Evolutionary conservation across 164 flowering plant genomes (phyloP), one percentile per base, ranked within the genome.

Genomic region (Nelumbo lutea): DNA sequence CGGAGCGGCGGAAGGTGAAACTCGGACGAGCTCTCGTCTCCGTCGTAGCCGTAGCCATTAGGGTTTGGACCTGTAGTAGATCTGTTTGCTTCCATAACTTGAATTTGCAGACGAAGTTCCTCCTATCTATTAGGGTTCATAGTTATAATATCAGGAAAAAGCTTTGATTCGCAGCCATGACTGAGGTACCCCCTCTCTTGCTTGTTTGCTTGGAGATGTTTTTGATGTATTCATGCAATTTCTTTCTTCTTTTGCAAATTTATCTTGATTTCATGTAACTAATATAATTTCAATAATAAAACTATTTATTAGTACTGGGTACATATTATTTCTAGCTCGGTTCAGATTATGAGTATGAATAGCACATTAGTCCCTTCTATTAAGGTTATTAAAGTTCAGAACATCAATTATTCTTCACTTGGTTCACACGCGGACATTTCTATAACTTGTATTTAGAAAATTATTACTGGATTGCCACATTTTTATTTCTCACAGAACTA

Each of bases 141-240:
- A 38, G 56, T 38, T 40, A 53, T 11, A 5, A 43, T 57, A 46
- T 39, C 56, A 41, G n/a, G 51, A 27, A 40, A 64, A 39, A 59
- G 46, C 59, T 52, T 45, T 27, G n/a, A 76, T 70, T 73, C 41
- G 75, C 75, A 66, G 66, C 74, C 78, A 82, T 82, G 84, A 82
- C 84, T 60, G 82, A 79, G 84, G 84, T 79, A 76, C 42, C 0
- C 0, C 53, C 44, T 43, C 43, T 63, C 57, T 27, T 64, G 55
- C 44, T 41, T 56, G 64, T 53, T 2, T 60, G 3, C 45, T 4
- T 61, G 62, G 9, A 56, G 42, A 6, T 27, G 9, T 42, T 6
- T 56, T 10, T 55, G 41, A 38, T 43, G 38, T 45, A 27, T 2
- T n/a, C 15, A 61, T 14, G 14, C 6, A 53, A 6, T 52, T 41